Conservation (phyloP, 176 grass and related monocot species). For the Avena atlantica region DNA sequence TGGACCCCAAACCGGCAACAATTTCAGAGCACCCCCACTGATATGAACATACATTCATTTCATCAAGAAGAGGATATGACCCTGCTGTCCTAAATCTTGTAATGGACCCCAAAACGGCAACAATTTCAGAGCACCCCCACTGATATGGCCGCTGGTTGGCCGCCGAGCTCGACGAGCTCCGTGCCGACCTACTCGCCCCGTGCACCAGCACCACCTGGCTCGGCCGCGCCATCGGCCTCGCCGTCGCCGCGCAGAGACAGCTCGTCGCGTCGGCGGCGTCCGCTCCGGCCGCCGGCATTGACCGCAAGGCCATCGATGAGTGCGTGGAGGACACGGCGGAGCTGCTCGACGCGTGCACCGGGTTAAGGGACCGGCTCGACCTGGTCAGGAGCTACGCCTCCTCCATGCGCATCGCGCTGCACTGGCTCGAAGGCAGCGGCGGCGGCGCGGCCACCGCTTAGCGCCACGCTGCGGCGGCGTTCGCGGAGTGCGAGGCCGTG, state of each 20-base stretch:
- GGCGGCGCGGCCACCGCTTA: not conserved
- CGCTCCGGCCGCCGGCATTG: not conserved
- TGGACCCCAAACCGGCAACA: too few species aligned
- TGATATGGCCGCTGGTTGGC: conserved; percentile 83
- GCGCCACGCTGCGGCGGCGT: conserved; percentile 35
- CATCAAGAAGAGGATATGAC: too few species aligned
- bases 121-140: too few species aligned
- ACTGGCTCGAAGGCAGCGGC: conserved; percentile 55
- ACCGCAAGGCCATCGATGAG: conserved; percentile 55
- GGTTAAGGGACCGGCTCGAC: conserved; percentile 48
- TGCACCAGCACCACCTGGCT: conserved; percentile 69
- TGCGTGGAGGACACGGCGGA: conserved; percentile 67
- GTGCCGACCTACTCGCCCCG: conserved; percentile 34
- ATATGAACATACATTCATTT: too few species aligned
- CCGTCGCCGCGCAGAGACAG: conserved; percentile 48
- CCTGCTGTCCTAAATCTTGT: too few species aligned
- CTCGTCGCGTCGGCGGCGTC: conserved; percentile 16
- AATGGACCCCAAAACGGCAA: too few species aligned
- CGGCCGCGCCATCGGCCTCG: conserved; percentile 53
- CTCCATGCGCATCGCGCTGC: conserved; percentile 54
- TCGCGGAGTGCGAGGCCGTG: conserved; percentile 67
- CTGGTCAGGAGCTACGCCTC: conserved; percentile 51
- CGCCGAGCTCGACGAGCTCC: conserved; percentile 78
- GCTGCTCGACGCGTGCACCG: conserved; percentile 78
- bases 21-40: too few species aligned